A percentile compares a stretch with the other conserved stretches of the same genome.
phyloP scores from a whole-genome alignment of 2,329 filamentous ascomycete species.

The Proliferodiscus dingleyae region DNA sequence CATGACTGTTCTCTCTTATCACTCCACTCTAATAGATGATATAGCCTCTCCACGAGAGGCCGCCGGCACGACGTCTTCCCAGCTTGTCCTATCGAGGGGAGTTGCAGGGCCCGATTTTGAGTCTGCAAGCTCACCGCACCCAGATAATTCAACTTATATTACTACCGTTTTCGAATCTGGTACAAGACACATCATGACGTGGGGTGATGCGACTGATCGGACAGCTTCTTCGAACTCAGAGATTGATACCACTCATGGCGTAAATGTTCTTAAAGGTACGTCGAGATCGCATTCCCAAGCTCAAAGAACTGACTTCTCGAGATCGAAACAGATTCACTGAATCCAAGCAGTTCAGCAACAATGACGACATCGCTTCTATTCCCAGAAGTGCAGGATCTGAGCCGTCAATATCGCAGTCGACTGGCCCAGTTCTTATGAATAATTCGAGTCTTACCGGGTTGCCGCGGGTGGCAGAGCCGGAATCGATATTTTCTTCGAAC shows the following conservation, averaged over 20 bases:
- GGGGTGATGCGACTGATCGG: conserved; percentile 18
- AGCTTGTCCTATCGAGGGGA: conserved; percentile 42
- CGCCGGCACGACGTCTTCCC: conserved; percentile 39
- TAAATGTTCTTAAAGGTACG: too few species aligned
- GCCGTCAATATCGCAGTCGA: background rate
- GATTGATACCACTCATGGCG: background rate
- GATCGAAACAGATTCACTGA: too few species aligned
- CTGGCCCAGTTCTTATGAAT: background rate
- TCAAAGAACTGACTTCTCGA: too few species aligned
- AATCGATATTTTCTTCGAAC: background rate
- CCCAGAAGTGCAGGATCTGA: background rate
- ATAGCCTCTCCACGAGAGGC: conserved; percentile 20
- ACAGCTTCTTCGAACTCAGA: conserved; percentile 2
- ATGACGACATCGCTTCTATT: background rate
- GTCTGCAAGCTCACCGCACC: conserved; percentile 8
- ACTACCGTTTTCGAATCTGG: conserved; percentile 27
- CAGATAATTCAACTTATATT: conserved; percentile 11
- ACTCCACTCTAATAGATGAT: conserved; percentile 19
- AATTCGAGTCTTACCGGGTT: background rate
- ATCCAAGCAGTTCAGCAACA: too few species aligned
- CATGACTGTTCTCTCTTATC: conserved; percentile 23
- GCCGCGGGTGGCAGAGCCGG: background rate
- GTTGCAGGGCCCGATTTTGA: conserved; percentile 35
- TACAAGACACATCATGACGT: conserved; percentile 25
- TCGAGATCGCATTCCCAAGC: too few species aligned